These are phyloP conservation scores for Marasmius tenuissimus DNA, from an alignment of 1,284 basidiomycete genomes.

Conservation along the genomic window DNA sequence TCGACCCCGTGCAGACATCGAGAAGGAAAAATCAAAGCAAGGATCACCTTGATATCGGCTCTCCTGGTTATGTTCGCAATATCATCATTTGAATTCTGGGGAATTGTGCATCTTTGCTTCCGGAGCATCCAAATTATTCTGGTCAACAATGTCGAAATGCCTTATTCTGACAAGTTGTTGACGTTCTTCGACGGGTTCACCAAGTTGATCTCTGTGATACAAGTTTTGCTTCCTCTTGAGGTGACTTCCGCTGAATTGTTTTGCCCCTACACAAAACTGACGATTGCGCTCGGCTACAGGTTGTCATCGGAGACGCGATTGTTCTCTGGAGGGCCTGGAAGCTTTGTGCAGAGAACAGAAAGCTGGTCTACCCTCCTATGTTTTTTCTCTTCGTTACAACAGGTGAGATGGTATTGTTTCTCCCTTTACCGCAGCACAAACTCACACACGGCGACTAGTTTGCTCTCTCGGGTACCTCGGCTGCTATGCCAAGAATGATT, in stretches of 20 bases:
- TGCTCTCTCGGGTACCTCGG: no score
- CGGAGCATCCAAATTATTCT: neutral
- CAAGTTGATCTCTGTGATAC: no score
- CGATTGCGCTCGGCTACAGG: neutral
- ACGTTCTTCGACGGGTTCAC: no score
- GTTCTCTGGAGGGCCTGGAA: neutral
- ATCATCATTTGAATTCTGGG: neutral
- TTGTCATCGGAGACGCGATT: neutral
- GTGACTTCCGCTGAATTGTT: neutral
- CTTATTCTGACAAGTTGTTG: neutral
- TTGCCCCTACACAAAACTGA: neutral
- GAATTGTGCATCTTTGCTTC: neutral
- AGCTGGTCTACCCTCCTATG: no score
- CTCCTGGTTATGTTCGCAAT: neutral
- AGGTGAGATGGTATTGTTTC: no score
- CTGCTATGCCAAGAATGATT: no score
- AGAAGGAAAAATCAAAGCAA: neutral
- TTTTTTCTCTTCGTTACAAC: no score
- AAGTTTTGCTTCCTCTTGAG: neutral
- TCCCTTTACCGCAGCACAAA: no score
- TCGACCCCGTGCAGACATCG: neutral
- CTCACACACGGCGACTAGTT: no score
- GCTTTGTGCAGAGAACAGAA: no score
- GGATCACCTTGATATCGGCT: neutral
- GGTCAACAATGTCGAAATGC: neutral